A percentile compares a stretch with the other conserved stretches of the same genome.
These are phyloP conservation scores for Lophiotrema nucula DNA, from an alignment of 495 filamentous ascomycete genomes.

Conservation along the genomic window DNA sequence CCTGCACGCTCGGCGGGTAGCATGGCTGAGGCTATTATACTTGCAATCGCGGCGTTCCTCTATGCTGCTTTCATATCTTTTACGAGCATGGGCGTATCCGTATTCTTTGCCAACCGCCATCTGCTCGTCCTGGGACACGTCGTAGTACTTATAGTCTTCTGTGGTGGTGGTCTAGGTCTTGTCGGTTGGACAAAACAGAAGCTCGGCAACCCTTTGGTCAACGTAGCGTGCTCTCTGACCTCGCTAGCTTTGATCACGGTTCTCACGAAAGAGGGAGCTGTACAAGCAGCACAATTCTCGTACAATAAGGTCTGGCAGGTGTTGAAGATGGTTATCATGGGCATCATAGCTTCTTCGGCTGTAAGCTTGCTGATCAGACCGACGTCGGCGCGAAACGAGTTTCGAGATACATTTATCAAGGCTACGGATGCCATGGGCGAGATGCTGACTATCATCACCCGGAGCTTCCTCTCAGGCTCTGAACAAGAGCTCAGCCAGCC, in stretches of 20 bases:
- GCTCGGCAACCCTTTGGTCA: constrained; percentile 81
- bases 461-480: constrained; percentile 79
- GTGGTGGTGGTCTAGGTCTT: constrained; percentile 84
- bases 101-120: constrained; percentile 67
- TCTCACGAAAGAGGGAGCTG: constrained; percentile 85
- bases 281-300: constrained; percentile 76
- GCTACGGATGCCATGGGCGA: constrained; percentile 74
- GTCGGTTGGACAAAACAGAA: constrained; percentile 92
- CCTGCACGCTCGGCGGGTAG: constrained; percentile 86
- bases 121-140: constrained; percentile 71
- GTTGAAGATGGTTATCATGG: constrained; percentile 88
- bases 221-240: constrained; percentile 84
- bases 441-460: constrained; percentile 79
- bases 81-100: constrained; percentile 81
- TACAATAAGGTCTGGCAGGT: constrained; percentile 83
- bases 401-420: constrained; percentile 72
- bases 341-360: constrained; percentile 68
- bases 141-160: constrained; percentile 80
- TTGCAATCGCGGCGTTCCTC: constrained; percentile 74
- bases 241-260: constrained; percentile 91
- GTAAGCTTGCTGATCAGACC: constrained; percentile 80
- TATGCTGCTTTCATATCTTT: constrained; percentile 82
- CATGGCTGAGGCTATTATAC: constrained; percentile 86
- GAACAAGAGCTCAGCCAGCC: constrained; percentile 69
- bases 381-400: constrained; percentile 70